Evolutionary conservation across 2,329 filamentous ascomycete species (phyloP), one percentile per base, ranked within the genome.

Genomic region (Aureobasidium vineae): DNA sequence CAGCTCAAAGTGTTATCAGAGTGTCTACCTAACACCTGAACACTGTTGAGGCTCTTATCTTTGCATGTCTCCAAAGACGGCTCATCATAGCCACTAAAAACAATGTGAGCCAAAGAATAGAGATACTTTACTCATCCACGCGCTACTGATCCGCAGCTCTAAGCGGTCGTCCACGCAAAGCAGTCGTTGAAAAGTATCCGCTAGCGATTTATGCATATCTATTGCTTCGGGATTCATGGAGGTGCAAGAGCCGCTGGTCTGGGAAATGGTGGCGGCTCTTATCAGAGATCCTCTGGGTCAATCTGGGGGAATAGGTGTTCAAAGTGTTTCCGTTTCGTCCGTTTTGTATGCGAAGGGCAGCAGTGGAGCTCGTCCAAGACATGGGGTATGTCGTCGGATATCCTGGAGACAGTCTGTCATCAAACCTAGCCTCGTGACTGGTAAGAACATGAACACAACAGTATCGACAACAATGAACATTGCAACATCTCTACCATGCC

Each of bases 141-240:
- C 23, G 40, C 26, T 5, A 8, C n/a, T 21, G 19, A 10, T 16
- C 38, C 54, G 23, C 23, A 10, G 40, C 15, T 41, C 38, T 23
- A 2, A 33, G 53, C 33, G 11, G 16, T 26, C 16, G 16, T 31
- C 3, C 15, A 7, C 26, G 28, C 5, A 15, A 8, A 7, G 23
- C 1, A 45, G 19, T 28, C 10, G 36, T 5, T 57, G 19, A 36
- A 38, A 33, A 33, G 11, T 19, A 5, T 6, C 6, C 6, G 26
- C 33, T 26, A 57, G 28, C 38, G 53, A 41, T 11, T 59, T 59
- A 59, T 43, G 54, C 54, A 45, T 59, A 59, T 33, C 31, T 40
- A 19, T 21, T 21, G 23, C 16, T 31, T 59, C 13, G 53, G 38
- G 21, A 40, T 26, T 36, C 33, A 8, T 13, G 53, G 21, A 28